Conservation (phyloP, 2,329 filamentous ascomycete genomes). For the Metarhizium robertsii region DNA sequence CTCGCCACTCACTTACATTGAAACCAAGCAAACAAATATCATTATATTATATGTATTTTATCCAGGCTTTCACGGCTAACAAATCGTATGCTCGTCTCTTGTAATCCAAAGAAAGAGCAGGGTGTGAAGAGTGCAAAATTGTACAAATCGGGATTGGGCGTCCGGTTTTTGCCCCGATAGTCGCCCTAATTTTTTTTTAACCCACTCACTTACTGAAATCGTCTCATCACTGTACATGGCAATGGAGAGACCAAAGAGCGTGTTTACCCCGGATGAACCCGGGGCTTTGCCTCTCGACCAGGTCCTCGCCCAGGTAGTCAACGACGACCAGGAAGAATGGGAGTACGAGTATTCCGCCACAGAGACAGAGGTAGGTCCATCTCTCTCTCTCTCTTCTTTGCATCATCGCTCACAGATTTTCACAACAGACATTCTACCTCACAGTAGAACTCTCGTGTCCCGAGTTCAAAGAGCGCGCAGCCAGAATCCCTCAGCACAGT, state of each 20-base stretch:
- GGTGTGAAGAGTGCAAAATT: too few species aligned
- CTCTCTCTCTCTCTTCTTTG: neutral
- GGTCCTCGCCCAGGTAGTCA: slow-evolving; percentile 14
- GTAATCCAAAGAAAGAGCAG: too few species aligned
- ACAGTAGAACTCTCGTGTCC: slow-evolving; percentile 54
- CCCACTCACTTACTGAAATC: too few species aligned
- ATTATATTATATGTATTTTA: too few species aligned
- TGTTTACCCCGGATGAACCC: slow-evolving; percentile 11
- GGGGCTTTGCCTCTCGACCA: slow-evolving; percentile 20
- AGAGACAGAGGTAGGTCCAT: slow-evolving; percentile 45
- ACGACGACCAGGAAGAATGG: slow-evolving; percentile 49
- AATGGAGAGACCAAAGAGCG: slow-evolving; percentile 1
- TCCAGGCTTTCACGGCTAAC: too few species aligned
- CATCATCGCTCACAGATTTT: neutral
- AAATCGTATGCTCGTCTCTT: too few species aligned
- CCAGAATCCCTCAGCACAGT: slow-evolving; percentile 26
- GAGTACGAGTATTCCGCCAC: slow-evolving; percentile 59
- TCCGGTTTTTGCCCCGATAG: too few species aligned
- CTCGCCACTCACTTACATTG: too few species aligned
- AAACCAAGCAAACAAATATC: too few species aligned
- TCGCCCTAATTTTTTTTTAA: too few species aligned
- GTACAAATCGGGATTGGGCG: too few species aligned
- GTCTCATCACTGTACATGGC: neutral
- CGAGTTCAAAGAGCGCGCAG: slow-evolving; percentile 41
- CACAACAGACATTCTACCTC: slow-evolving; percentile 49